phyloP scores from a whole-genome alignment of 129 eudicot species.

The Artemisia argyi region DNA sequence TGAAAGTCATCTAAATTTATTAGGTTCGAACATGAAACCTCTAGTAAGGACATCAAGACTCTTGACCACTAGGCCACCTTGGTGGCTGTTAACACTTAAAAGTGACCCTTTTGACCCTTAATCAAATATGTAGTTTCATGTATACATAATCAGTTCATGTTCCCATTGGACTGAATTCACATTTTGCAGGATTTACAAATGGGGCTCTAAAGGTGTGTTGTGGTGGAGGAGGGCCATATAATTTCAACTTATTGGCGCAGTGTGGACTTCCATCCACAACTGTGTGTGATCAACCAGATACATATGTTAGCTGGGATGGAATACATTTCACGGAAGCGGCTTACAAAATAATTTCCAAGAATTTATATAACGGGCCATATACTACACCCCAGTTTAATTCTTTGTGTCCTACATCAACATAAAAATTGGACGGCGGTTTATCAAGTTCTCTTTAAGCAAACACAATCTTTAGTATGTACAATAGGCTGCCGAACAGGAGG shows the following conservation, averaged over 20 bases:
- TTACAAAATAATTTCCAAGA: constrained; percentile 9
- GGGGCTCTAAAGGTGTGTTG: constrained; percentile 22
- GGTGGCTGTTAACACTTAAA: too few relatives aligned
- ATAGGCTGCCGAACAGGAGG: too few relatives aligned
- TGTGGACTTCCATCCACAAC: constrained; percentile 21
- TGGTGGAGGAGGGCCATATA: constrained; percentile 31
- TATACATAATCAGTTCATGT: too few relatives aligned
- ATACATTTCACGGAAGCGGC: constrained; percentile 38
- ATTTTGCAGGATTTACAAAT: constrained; percentile 18
- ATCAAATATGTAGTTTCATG: too few relatives aligned
- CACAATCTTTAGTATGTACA: too few relatives aligned
- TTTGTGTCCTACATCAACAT: constrained; percentile 9
- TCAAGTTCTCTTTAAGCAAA: neutral
- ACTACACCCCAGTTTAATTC: constrained; percentile 20
- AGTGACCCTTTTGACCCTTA: too few relatives aligned
- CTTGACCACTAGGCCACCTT: too few relatives aligned
- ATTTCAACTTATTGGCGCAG: neutral
- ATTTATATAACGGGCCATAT: constrained; percentile 23
- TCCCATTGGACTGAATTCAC: too few relatives aligned
- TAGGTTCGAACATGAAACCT: too few relatives aligned
- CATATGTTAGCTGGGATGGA: constrained; percentile 38
- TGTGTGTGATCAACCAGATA: constrained; percentile 25
- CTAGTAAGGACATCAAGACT: neutral
- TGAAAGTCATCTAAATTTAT: too few relatives aligned
- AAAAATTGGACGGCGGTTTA: neutral